Conservation (phyloP, 169 alveolate genomes). For the Cryptosporidium ryanae region DNA sequence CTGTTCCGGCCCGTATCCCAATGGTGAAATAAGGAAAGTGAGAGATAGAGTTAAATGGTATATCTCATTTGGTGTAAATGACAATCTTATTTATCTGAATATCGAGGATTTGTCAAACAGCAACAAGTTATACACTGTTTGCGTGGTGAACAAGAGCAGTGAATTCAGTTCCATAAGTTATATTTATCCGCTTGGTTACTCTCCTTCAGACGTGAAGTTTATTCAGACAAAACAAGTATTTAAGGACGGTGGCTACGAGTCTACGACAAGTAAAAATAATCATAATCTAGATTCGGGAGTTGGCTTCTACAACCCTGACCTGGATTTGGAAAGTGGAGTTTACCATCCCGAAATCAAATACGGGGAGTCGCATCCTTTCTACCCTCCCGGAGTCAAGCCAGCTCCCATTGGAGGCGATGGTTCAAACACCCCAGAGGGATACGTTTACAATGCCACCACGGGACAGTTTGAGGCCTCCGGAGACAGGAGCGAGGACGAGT, state of each 20-base stretch:
- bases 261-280: constrained; percentile 16
- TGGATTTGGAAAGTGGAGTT: neutral
- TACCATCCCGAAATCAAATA: constrained; percentile 8
- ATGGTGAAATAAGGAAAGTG: neutral
- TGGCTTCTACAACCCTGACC: constrained; percentile 36
- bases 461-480: constrained; percentile 26
- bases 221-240: constrained; percentile 21
- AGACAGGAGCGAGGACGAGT: neutral
- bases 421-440: constrained; percentile 23
- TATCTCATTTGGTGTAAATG: constrained; percentile 19
- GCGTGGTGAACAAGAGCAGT: neutral
- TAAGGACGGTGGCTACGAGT: constrained; percentile 30
- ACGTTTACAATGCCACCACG: constrained; percentile 31
- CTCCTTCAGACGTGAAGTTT: neutral
- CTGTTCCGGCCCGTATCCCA: constrained; percentile 57
- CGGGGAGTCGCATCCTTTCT: constrained; percentile 18
- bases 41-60: constrained; percentile 7
- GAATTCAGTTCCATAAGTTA: neutral
- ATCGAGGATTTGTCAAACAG: neutral
- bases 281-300: neutral
- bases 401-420: constrained; percentile 21
- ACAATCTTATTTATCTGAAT: constrained; percentile 28
- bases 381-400: constrained; percentile 31
- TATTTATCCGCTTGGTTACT: constrained; percentile 27
- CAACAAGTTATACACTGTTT: constrained; percentile 5